Evolutionary conservation across 2,329 filamentous ascomycete species (phyloP).

Genomic region (Alternaria ethzedia): DNA sequence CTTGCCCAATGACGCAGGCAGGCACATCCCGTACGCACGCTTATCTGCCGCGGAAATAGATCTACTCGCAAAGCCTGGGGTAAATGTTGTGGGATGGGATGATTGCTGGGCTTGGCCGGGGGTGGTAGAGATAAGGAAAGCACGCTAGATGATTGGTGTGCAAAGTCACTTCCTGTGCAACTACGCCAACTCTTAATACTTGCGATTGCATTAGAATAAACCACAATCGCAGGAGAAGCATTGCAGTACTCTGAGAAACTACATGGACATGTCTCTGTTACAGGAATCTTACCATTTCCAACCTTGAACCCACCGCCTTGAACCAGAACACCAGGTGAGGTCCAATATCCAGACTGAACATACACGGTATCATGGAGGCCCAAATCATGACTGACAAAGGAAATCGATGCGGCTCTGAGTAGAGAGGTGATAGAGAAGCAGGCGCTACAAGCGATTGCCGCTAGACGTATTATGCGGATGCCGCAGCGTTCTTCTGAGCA

Average conservation of each 20-base stretch:
- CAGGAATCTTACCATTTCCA: neutral
- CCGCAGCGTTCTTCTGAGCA: neutral
- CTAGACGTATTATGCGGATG: neutral
- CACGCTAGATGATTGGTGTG: constrained; percentile 16
- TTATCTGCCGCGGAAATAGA: constrained; percentile 19
- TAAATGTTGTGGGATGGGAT: constrained; percentile 7
- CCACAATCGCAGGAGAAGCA: neutral
- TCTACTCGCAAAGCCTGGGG: constrained; percentile 8
- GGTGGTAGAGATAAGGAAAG: constrained; percentile 25
- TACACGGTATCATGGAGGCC: neutral
- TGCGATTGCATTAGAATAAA: neutral
- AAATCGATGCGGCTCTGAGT: constrained; percentile 6
- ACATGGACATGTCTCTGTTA: neutral
- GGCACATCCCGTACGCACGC: constrained; percentile 6
- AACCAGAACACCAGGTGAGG: neutral
- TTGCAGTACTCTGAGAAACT: neutral
- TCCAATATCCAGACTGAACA: constrained; percentile 27
- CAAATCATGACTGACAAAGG: constrained; percentile 3
- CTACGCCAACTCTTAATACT: neutral
- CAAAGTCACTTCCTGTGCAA: constrained; percentile 1
- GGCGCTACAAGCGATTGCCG: neutral
- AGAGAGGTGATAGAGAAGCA: neutral
- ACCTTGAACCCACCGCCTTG: neutral
- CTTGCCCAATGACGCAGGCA: constrained; percentile 12
- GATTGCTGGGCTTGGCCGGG: constrained; percentile 9